Conservation (phyloP, 257 asterid genomes). For the Plantago major region DNA sequence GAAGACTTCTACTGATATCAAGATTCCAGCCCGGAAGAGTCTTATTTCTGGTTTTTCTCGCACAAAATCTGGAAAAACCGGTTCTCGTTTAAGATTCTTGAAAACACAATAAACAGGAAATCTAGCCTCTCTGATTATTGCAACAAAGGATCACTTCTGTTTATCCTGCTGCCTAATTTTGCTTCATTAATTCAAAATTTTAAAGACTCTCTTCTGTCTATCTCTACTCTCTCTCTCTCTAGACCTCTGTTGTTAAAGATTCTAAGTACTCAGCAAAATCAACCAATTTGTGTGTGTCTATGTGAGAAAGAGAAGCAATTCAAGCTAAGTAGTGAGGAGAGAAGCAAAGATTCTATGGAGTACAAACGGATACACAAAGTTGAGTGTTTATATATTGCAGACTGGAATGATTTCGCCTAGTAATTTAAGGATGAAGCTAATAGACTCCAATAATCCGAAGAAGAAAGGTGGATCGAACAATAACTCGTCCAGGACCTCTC, state of each 20-base stretch:
- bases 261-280: conserved; percentile 3
- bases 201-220: background rate
- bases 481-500: conserved; percentile 93
- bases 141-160: background rate
- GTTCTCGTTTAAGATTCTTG: too few relatives aligned
- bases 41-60: too few relatives aligned
- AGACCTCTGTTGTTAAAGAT: too few relatives aligned
- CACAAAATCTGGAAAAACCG: too few relatives aligned
- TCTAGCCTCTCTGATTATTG: background rate
- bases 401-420: conserved; percentile 85
- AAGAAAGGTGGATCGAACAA: conserved; percentile 72
- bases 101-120: too few relatives aligned
- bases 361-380: conserved; percentile 94
- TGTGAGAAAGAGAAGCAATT: conserved; percentile 11
- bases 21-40: too few relatives aligned
- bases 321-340: background rate
- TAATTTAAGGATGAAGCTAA: conserved; percentile 84
- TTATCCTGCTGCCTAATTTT: background rate
- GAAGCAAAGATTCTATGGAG: conserved; percentile 56
- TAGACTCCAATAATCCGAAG: conserved; percentile 58
- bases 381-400: conserved; percentile 51
- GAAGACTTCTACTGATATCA: too few relatives aligned
- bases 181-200: too few relatives aligned
- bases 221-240: too few relatives aligned
- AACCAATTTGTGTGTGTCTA: conserved; percentile 11